Conservation (phyloP, 2,329 filamentous ascomycete species). For the Furcasterigmium sp. region DNA sequence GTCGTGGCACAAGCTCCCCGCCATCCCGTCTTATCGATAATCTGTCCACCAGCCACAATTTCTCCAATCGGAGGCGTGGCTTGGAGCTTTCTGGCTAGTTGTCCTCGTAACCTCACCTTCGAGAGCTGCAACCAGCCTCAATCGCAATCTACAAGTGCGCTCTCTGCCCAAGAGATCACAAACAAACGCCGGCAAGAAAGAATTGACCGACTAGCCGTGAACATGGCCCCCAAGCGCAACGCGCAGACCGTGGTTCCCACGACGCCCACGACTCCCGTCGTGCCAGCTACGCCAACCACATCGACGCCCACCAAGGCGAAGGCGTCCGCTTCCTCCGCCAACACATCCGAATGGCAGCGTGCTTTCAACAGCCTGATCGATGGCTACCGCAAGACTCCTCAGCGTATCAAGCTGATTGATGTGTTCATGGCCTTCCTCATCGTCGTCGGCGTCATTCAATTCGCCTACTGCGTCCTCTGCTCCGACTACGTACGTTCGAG, state of each 20-base stretch:
- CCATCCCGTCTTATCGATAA: neutral
- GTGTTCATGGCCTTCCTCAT: conserved; percentile 85
- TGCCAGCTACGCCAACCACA: conserved; percentile 11
- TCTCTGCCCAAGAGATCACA: no score
- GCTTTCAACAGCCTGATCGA: conserved; percentile 67
- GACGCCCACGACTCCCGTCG: conserved; percentile 9
- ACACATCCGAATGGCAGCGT: conserved; percentile 38
- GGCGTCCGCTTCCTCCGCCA: conserved; percentile 18
- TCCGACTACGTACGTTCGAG: conserved; percentile 81
- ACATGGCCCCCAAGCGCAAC: conserved; percentile 49
- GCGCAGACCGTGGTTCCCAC: conserved; percentile 14
- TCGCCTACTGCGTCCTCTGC: conserved; percentile 83
- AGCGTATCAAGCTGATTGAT: conserved; percentile 89
- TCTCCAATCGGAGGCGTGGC: neutral
- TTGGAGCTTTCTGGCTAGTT: neutral
- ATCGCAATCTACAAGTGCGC: no score
- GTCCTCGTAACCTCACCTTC: neutral
- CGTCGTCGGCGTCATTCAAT: conserved; percentile 82
- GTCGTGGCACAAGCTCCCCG: neutral
- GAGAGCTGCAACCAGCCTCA: no score
- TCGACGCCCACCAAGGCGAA: conserved; percentile 14
- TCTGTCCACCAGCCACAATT: neutral
- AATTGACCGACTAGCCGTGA: conserved; percentile 7
- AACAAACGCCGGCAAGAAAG: no score
- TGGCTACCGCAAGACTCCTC: conserved; percentile 78